A percentile compares a stretch with the other conserved stretches of the same genome.
Evolutionary conservation across 257 asterid species (phyloP).

Genomic region (Solanum infundibuliforme): DNA sequence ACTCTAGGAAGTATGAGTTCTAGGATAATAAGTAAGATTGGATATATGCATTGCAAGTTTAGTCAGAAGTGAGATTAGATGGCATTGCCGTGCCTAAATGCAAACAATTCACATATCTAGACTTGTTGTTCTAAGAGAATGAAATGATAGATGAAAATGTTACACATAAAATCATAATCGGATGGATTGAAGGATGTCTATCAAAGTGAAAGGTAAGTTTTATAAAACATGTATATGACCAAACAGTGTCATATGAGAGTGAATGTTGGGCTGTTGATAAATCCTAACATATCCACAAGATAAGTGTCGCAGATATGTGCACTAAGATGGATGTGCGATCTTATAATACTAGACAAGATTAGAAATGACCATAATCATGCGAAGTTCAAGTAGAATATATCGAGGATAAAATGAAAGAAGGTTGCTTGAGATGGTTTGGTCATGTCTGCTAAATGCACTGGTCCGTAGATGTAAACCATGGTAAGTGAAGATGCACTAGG

Average conservation of each 20-base stretch:
- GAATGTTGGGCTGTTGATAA: neutral
- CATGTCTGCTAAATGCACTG: neutral
- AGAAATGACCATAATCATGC: neutral
- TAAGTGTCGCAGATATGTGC: neutral
- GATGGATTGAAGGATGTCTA: neutral
- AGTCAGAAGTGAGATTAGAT: neutral
- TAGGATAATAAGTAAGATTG: neutral
- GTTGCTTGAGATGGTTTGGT: neutral
- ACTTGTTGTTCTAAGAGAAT: neutral
- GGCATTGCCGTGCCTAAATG: neutral
- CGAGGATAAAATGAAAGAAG: neutral
- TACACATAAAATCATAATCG: neutral
- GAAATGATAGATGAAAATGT: neutral
- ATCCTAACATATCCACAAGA: neutral
- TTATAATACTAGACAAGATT: neutral
- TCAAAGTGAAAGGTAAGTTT: neutral
- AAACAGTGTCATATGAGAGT: neutral
- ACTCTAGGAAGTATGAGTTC: neutral
- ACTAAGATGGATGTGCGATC: neutral
- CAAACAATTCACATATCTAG: neutral
- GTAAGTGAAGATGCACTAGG: neutral
- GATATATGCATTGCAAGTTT: neutral
- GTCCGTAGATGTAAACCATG: neutral
- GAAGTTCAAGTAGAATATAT: neutral
- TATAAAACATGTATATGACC: neutral